These are phyloP conservation scores for Wallacemonas collosoma DNA, from an alignment of 208 protist genomes.

Conservation along the genomic window DNA sequence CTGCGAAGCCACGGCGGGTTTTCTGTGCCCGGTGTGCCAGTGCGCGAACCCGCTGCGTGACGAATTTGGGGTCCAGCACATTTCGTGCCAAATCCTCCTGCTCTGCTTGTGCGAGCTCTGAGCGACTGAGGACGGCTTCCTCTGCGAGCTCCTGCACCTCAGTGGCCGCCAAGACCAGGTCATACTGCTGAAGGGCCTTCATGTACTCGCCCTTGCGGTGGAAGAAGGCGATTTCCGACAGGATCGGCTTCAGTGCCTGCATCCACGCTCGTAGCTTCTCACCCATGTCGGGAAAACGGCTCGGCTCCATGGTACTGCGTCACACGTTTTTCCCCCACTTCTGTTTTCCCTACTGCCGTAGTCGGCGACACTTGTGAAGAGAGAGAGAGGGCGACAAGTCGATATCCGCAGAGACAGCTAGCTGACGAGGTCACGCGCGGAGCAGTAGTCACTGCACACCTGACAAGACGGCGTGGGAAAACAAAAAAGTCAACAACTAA, in stretches of 20 bases:
- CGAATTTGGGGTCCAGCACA: conserved; percentile 44
- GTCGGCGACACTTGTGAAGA: no score
- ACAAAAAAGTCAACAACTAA: no score
- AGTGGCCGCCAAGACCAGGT: conserved; percentile 59
- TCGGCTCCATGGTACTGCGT: conserved; percentile 15
- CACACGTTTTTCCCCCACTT: not conserved
- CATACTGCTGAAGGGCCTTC: conserved; percentile 75
- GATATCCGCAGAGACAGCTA: not conserved
- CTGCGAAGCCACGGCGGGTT: not conserved
- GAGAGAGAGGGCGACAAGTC: conserved; percentile 1
- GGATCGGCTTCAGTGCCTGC: conserved; percentile 14
- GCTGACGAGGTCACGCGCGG: no score
- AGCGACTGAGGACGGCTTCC: conserved; percentile 21
- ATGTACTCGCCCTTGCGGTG: conserved; percentile 58
- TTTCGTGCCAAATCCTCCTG: conserved; percentile 30
- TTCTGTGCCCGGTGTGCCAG: conserved; percentile 25
- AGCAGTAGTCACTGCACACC: no score
- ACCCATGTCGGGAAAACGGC: conserved; percentile 27
- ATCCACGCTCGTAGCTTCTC: conserved; percentile 25
- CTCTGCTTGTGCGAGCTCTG: conserved; percentile 38
- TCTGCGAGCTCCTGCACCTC: conserved; percentile 39
- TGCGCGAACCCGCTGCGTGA: conserved; percentile 26
- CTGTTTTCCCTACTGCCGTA: not conserved
- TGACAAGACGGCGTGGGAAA: no score
- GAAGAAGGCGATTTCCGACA: conserved; percentile 24